Conservation (phyloP, 176 grass and related monocot genomes). For the Aechmea fasciata region DNA sequence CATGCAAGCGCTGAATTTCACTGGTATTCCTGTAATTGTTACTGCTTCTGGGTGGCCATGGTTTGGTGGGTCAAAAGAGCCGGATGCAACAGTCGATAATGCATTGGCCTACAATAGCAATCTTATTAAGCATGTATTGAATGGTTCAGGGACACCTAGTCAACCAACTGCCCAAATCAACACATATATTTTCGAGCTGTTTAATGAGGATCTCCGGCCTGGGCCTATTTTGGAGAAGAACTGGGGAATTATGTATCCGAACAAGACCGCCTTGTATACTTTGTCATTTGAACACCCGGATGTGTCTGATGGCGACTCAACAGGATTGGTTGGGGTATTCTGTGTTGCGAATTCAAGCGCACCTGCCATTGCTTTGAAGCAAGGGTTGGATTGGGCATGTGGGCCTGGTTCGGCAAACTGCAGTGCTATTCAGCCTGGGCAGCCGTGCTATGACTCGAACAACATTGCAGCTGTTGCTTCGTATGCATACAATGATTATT, state of each 20-base stretch:
- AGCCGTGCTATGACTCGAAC: slow-evolving; percentile 71
- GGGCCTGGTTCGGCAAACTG: slow-evolving; percentile 96
- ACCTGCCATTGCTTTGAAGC: slow-evolving; percentile 48
- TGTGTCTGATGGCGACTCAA: slow-evolving; percentile 38
- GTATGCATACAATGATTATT: slow-evolving; percentile 94
- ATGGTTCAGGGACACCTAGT: slow-evolving; percentile 79
- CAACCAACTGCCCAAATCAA: slow-evolving; percentile 64
- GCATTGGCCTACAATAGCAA: slow-evolving; percentile 91
- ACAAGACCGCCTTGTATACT: slow-evolving; percentile 54
- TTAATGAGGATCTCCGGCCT: slow-evolving; percentile 68
- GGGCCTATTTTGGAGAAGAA: slow-evolving; percentile 67
- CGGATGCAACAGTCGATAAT: slow-evolving; percentile 85
- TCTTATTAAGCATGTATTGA: slow-evolving; percentile 76
- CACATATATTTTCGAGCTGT: slow-evolving; percentile 78
- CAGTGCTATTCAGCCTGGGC: slow-evolving; percentile 73
- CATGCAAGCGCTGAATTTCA: slow-evolving; percentile 88
- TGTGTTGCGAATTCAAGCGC: slow-evolving; percentile 87
- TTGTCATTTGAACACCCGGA: slow-evolving; percentile 53
- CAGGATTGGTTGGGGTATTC: slow-evolving; percentile 55
- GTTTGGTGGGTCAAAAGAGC: slow-evolving; percentile 59
- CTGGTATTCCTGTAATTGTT: slow-evolving; percentile 67
- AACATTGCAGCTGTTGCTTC: slow-evolving; percentile 79
- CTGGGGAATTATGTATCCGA: slow-evolving; percentile 81
- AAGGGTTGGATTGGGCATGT: slow-evolving; percentile 97
- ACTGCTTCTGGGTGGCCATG: slow-evolving; percentile 94